Base-by-base conservation (phyloP, 176 grass and related monocot genomes). In the Oryza glumipatula region DNA sequence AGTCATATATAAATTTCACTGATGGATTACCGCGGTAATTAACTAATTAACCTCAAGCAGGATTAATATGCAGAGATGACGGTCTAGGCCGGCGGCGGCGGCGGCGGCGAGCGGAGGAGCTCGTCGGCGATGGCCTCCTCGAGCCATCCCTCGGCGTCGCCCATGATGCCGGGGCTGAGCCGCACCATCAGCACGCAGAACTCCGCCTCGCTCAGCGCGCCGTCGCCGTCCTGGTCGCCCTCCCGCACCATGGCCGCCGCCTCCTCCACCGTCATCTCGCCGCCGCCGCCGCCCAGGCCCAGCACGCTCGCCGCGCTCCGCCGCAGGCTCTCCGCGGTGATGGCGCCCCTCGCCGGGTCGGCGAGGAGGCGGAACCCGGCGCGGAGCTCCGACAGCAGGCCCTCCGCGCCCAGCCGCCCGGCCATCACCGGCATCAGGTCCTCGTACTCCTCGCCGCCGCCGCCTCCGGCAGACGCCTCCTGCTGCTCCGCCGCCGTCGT, bases 171-270 rank as follows among this genome's bases (percentile, higher is more conserved):
- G 5, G 94, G 94, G 83, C 92, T 97, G 45, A 97, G 87, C 0
- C 94, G 56, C 33, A 97, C 89, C 92, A 97, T 97, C 54, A 97
- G 91, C 45, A 97, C 92, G 78, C 92, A 97, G 81, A 97, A 97
- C 88, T 97, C 94, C 4, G 32, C 82, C 83, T 94, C 89, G 79
- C 89, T 88, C 52, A 97, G 89, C 30, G 23, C 94, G 9, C 94
- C 92, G 75, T 97, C 94, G 0, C 88, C 94, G 65, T 97, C 94
- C n/a, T 21, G 39, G 72, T 97, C 94, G 11, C 94, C 94, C 51
- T 97, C 94, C 67, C 60, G 22, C 51, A 97, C 89, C 94, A 97
- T 97, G 16, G 70, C 89, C 21, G 1, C 85, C 10, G 94, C 94
- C 80, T 97, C 94, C 60, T 90, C 87, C 0, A 12, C 47, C 3